These are phyloP conservation scores for Pholiota molesta DNA, from an alignment of 768 basidiomycete species.

Conservation along the genomic window DNA sequence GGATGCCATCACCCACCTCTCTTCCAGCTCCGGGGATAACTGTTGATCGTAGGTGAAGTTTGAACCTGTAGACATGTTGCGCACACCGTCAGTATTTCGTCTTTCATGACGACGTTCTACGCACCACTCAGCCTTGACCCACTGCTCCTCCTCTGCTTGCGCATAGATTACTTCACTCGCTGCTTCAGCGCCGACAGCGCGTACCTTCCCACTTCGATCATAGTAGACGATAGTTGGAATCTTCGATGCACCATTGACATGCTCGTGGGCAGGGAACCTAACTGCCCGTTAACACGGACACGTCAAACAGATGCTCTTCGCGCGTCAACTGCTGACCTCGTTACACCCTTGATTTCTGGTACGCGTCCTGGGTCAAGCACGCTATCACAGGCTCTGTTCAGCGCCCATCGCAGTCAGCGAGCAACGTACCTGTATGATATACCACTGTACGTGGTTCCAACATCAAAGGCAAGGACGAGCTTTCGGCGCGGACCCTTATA, in stretches of 20 bases:
- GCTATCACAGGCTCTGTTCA: slow-evolving; percentile 19
- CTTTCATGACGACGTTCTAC: neutral
- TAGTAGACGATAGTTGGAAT: slow-evolving; percentile 47
- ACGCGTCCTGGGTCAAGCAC: slow-evolving; percentile 42
- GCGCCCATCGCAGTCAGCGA: neutral
- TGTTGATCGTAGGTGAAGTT: slow-evolving; percentile 30
- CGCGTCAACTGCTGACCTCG: slow-evolving; percentile 18
- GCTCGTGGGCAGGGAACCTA: slow-evolving; percentile 52
- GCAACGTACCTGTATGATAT: slow-evolving; percentile 31
- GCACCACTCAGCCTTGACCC: slow-evolving; percentile 53
- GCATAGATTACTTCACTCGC: slow-evolving; percentile 40
- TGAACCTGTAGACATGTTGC: slow-evolving; percentile 28
- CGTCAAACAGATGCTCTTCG: neutral
- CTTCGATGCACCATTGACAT: slow-evolving; percentile 46
- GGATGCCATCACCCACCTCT: slow-evolving; percentile 24
- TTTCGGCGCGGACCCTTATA: slow-evolving; percentile 41
- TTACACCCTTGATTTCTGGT: slow-evolving; percentile 46
- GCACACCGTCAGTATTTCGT: neutral
- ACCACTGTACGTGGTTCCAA: slow-evolving; percentile 47
- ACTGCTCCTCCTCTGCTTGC: slow-evolving; percentile 45
- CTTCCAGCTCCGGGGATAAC: slow-evolving; percentile 7
- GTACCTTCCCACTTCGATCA: slow-evolving; percentile 39
- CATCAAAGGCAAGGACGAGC: slow-evolving; percentile 44
- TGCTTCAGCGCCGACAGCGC: slow-evolving; percentile 52
- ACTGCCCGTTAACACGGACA: too few species aligned